Evolutionary conservation across 257 asterid species (phyloP).

Genomic region (Nicotiana tabacum): DNA sequence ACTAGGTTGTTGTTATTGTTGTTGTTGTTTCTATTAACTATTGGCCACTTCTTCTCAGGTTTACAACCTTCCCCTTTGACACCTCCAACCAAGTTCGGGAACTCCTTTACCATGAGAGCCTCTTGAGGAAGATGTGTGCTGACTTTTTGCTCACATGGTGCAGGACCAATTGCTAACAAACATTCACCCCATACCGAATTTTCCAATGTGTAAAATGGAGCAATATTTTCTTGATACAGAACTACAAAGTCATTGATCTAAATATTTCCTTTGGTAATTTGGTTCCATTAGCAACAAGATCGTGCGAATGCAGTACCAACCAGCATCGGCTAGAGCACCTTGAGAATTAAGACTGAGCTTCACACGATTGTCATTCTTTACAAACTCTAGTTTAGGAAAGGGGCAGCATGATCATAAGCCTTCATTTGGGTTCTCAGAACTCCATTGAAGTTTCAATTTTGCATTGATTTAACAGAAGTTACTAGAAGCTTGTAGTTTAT

Average conservation of each 20-base stretch:
- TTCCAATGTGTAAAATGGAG: constrained; percentile 32
- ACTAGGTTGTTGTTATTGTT: too few species aligned
- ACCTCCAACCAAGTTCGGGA: constrained; percentile 36
- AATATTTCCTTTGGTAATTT: constrained; percentile 29
- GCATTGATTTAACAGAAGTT: too few species aligned
- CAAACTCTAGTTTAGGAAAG: neutral
- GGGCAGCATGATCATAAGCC: too few species aligned
- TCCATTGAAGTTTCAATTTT: too few species aligned
- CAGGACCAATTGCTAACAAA: constrained; percentile 8
- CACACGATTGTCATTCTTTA: too few species aligned
- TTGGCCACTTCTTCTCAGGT: too few species aligned
- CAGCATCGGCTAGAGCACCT: constrained; percentile 18
- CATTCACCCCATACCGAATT: constrained; percentile 27
- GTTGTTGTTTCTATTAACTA: too few species aligned
- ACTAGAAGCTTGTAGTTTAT: too few species aligned
- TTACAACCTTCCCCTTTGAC: constrained; percentile 33
- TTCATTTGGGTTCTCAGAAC: too few species aligned
- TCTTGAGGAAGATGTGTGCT: constrained; percentile 65
- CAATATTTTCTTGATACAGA: constrained; percentile 48
- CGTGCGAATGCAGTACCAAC: constrained; percentile 70
- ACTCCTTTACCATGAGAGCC: constrained; percentile 64
- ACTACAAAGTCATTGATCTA: constrained; percentile 49
- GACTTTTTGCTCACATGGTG: constrained; percentile 41
- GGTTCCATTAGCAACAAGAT: constrained; percentile 51
- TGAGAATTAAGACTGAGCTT: too few species aligned